Evolutionary conservation across 208 protist genomes (phyloP).

Genomic region (Acanthamoeba divionensis): DNA sequence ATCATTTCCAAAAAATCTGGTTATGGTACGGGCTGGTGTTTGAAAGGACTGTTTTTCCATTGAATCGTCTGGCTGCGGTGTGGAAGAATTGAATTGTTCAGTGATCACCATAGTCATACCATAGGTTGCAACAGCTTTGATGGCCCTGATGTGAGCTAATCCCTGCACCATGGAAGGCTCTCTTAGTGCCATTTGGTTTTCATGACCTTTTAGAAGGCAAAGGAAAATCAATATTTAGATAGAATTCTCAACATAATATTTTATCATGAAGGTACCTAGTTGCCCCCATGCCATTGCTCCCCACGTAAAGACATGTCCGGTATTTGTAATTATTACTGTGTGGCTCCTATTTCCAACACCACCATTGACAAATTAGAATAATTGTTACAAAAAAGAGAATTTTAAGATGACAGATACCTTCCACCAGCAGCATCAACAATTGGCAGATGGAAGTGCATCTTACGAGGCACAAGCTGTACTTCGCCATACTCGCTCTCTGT

Average conservation of each 20-base stretch:
- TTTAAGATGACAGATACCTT: no score
- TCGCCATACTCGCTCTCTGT: conserved; percentile 29
- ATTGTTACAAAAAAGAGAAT: no score
- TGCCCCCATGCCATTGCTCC: conserved; percentile 17
- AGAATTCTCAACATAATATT: no score
- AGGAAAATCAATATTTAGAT: no score
- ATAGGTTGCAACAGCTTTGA: conserved; percentile 36
- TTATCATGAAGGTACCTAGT: background rate
- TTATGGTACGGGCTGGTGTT: no score
- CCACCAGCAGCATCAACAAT: conserved; percentile 9
- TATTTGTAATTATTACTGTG: background rate
- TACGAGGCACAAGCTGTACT: background rate
- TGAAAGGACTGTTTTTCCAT: no score
- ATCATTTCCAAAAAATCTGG: no score
- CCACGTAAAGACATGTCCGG: conserved; percentile 4
- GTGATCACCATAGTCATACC: conserved; percentile 37
- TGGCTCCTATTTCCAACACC: conserved; percentile 34
- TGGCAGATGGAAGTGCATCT: background rate
- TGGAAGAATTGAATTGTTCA: background rate
- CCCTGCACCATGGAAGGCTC: conserved; percentile 9
- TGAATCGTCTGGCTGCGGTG: background rate
- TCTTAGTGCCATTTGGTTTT: background rate
- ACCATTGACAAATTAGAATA: no score
- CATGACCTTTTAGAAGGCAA: background rate
- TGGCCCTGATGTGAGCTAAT: background rate